phyloP scores from a whole-genome alignment of 2,329 filamentous ascomycete genomes.

The Domatiomyces globalis region DNA sequence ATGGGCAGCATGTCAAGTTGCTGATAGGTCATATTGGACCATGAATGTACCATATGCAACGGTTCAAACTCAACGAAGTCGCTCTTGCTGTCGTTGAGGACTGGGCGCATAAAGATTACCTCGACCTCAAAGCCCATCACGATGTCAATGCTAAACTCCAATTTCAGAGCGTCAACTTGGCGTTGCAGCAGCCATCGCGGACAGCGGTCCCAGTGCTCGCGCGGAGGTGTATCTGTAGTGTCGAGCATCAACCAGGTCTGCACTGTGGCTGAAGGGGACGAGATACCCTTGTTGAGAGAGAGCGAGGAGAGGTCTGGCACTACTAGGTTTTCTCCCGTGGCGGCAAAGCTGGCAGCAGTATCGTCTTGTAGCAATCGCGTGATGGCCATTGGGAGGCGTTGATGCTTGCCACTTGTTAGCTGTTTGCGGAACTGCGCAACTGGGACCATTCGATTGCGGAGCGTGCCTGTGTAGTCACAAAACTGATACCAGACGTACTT shows the following conservation, averaged over 20 bases:
- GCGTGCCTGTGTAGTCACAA: constrained; percentile 60
- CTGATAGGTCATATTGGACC: constrained; percentile 52
- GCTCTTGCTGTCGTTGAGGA: constrained; percentile 19
- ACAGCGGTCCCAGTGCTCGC: constrained; percentile 31
- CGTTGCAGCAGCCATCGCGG: constrained; percentile 50
- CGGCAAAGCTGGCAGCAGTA: constrained; percentile 36
- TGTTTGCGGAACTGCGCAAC: constrained; percentile 41
- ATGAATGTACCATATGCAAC: constrained; percentile 52
- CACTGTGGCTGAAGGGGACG: constrained; percentile 46
- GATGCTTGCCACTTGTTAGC: constrained; percentile 32
- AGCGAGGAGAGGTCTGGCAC: constrained; percentile 53
- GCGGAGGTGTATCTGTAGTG: constrained; percentile 17
- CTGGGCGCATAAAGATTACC: constrained; percentile 51
- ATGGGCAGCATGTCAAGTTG: constrained; percentile 43
- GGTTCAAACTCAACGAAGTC: constrained; percentile 29
- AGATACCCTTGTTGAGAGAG: constrained; percentile 41
- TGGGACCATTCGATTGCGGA: constrained; percentile 54
- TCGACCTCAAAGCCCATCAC: constrained; percentile 71
- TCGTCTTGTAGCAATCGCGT: constrained; percentile 59
- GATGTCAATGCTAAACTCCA: constrained; percentile 42
- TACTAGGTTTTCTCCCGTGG: constrained; percentile 53
- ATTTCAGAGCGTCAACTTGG: constrained; percentile 38
- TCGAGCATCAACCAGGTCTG: constrained; percentile 52
- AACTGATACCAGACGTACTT: constrained; percentile 63
- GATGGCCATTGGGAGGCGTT: constrained; percentile 51